Conservation (phyloP, 1,139 yeast species). For the Pneumocystis oryctolagi region DNA sequence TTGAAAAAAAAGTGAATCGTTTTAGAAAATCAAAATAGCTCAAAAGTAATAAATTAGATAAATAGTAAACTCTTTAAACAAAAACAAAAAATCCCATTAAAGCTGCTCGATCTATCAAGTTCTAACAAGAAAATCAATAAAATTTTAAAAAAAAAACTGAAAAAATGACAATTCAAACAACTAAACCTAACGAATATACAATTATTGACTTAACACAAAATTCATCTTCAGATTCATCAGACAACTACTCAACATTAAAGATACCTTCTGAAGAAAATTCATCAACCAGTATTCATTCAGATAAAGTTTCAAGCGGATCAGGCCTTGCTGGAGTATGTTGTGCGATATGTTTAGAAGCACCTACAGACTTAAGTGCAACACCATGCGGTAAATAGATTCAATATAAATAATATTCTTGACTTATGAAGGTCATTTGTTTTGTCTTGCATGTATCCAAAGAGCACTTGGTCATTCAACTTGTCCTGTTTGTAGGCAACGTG, state of each 20-base stretch:
- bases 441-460: background rate
- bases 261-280: background rate
- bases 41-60: too few relatives aligned
- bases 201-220: background rate
- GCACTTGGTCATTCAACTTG: background rate
- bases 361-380: background rate
- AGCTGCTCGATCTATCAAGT: too few relatives aligned
- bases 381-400: background rate
- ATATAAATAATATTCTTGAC: background rate
- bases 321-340: background rate
- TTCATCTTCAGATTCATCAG: background rate
- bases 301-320: background rate
- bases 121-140: background rate
- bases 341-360: background rate
- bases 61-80: too few relatives aligned
- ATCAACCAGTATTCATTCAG: background rate
- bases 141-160: too few relatives aligned
- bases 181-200: background rate
- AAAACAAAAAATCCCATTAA: too few relatives aligned
- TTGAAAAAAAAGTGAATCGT: too few relatives aligned
- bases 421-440: background rate
- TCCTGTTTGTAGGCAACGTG: background rate
- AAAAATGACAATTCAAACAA: too few relatives aligned
- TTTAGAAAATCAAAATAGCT: too few relatives aligned
- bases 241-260: background rate